Percentiles rank a stretch among this genome's conserved stretches.
Evolutionary conservation across 176 grass and related monocot species (phyloP).

Genomic region (Eragrostis curvula): DNA sequence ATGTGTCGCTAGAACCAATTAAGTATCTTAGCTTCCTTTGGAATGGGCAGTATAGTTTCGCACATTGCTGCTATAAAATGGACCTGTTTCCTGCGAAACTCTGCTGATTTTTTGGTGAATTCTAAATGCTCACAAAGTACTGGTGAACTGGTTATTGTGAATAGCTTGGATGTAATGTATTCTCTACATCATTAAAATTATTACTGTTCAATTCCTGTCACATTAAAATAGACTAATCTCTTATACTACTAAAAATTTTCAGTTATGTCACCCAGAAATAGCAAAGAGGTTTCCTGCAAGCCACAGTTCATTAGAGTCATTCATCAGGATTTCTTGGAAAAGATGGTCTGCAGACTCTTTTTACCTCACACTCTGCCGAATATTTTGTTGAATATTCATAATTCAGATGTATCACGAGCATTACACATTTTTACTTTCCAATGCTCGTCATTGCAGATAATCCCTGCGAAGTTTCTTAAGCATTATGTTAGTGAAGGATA

Average conservation of each 20-base stretch:
- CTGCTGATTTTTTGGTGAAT: neutral
- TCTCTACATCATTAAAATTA: neutral
- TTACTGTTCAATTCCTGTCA: neutral
- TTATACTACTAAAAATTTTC: neutral
- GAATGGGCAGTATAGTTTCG: neutral
- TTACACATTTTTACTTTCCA: neutral
- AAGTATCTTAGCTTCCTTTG: neutral
- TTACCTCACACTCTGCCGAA: neutral
- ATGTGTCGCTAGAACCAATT: neutral
- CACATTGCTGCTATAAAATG: neutral
- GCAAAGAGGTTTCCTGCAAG: neutral
- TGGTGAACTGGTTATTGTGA: too few relatives aligned
- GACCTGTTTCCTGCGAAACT: neutral
- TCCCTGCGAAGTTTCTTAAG: slow-evolving; percentile 36
- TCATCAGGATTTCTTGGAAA: neutral
- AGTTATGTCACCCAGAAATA: slow-evolving; percentile 4
- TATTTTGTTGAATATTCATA: neutral
- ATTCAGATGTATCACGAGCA: neutral
- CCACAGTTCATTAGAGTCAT: slow-evolving; percentile 41
- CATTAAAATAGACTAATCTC: neutral
- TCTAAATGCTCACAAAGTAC: neutral
- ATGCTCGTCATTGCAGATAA: neutral
- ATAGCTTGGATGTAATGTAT: neutral
- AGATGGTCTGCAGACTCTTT: slow-evolving; percentile 30
- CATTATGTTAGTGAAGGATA: neutral